A percentile compares a stretch with the other conserved stretches of the same genome.
These are phyloP conservation scores for Ceratobasidium sp. DNA, from an alignment of 1,284 basidiomycete species.

Conservation along the genomic window DNA sequence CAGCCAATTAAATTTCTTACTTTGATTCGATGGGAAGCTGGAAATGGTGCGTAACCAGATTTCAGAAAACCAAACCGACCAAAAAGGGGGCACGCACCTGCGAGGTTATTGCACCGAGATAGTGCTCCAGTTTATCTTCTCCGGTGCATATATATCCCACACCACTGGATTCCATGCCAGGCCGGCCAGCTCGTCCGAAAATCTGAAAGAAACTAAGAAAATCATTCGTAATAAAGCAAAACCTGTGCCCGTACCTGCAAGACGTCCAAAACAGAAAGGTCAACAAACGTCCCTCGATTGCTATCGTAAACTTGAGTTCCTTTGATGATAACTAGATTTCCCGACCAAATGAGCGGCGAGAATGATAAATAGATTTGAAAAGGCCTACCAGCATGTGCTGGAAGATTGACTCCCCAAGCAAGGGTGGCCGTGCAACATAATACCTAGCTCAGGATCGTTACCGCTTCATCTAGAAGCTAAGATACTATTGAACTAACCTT, in stretches of 20 bases:
- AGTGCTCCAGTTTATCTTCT: constrained; percentile 92
- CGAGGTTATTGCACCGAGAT: constrained; percentile 87
- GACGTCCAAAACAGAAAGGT: constrained; percentile 95
- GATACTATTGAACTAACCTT: constrained; percentile 64
- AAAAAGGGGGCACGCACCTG: constrained; percentile 60
- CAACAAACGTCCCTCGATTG: constrained; percentile 85
- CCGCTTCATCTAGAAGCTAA: not conserved
- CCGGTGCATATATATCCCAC: constrained; percentile 97
- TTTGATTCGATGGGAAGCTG: constrained; percentile 96
- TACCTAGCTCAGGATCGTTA: constrained; percentile 62
- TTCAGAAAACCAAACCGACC: constrained; percentile 16
- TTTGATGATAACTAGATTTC: constrained; percentile 85
- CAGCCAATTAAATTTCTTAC: constrained; percentile 55
- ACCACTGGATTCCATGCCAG: constrained; percentile 93
- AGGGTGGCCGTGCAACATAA: constrained; percentile 98
- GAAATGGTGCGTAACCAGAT: constrained; percentile 22
- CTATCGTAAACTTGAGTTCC: constrained; percentile 97
- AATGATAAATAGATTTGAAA: not conserved
- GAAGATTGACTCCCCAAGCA: constrained; percentile 99
- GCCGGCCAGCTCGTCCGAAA: constrained; percentile 96
- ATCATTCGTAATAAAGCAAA: not conserved
- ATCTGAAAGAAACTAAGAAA: constrained; percentile 53
- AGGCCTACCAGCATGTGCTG: constrained; percentile 89
- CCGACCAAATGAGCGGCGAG: not conserved
- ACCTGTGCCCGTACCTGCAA: constrained; percentile 61